Evolutionary conservation across 176 grass and related monocot genomes (phyloP), one percentile per base, ranked within the genome.

Genomic region (Dendrocalamus sinicus): DNA sequence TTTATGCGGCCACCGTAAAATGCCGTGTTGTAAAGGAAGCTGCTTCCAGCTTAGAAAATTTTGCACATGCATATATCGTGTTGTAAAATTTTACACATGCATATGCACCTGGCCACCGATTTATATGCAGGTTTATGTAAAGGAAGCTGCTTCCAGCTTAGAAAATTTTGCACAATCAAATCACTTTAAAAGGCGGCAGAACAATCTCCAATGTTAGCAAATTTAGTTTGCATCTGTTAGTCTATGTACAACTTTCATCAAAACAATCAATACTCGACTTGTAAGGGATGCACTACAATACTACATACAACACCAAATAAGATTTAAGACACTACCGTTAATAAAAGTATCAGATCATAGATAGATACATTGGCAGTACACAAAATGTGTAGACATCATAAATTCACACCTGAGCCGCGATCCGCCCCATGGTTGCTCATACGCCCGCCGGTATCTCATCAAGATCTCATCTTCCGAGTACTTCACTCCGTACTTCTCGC

Each of bases 401-500:
- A 67, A 65, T 70, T 44, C 82, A 47, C 47, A 97, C 92, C 94
- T 97, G 79, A 97, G 80, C 46, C 91, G 86, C 9, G 94, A 97
- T 92, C 88, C 88, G 1, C 87, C 94, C 94, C 94, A 97, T 9
- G 94, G 94, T 73, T 92, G 85, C 82, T 84, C 89, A 37, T 97
- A 97, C 5, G 91, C 91, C 83, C 85, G 87, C 12, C 94, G 64
- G 85, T 97, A 97, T 23, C 94, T 86, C 67, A 54, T 66, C 72
- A 97, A 60, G 55, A 94, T 97, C 76, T 97, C 94, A 79, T 89
- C 75, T 75, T 97, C 94, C 2, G 91, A 90, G 52, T 90, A 94
- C 52, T 73, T 74, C 75, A 97, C 91, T 7, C 94, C 94, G 63
- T 97, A 97, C 87, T 94, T 97, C 61, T 94, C 91, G 12, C 94